phyloP scores from a whole-genome alignment of 495 filamentous ascomycete species.

The Neurospora intermedia region DNA sequence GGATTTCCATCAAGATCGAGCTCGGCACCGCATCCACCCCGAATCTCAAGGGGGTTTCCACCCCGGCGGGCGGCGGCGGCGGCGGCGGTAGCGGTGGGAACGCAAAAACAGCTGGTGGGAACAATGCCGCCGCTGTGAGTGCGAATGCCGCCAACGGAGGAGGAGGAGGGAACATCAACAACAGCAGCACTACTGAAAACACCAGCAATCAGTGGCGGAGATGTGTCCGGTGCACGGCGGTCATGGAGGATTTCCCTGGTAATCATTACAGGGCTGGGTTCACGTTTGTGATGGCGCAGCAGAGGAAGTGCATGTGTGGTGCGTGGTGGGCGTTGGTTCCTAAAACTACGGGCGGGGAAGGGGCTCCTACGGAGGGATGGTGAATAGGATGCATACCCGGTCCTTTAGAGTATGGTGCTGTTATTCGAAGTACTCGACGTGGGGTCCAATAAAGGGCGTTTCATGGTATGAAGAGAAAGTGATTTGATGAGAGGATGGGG shows the following conservation, averaged over 20 bases:
- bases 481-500: background rate
- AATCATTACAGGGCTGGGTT: slow-evolving; percentile 25
- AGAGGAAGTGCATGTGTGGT: slow-evolving; percentile 41
- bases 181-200: slow-evolving; percentile 1
- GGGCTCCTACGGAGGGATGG: background rate
- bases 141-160: background rate
- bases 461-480: background rate
- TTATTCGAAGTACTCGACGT: background rate
- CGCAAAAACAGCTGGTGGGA: background rate
- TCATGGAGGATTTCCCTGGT: slow-evolving; percentile 50
- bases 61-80: background rate
- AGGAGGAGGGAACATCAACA: background rate
- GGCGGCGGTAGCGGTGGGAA: background rate
- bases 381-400: background rate
- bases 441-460: background rate
- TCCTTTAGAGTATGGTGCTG: background rate
- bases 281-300: slow-evolving; percentile 41
- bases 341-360: background rate
- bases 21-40: background rate
- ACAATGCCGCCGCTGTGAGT: background rate
- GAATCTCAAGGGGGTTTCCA: background rate
- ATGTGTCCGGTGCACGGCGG: slow-evolving; percentile 50
- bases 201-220: slow-evolving; percentile 33
- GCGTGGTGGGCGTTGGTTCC: slow-evolving; percentile 36
- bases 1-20: background rate